Evolutionary conservation across 176 grass and related monocot genomes (phyloP).

Genomic region (Poa annua): DNA sequence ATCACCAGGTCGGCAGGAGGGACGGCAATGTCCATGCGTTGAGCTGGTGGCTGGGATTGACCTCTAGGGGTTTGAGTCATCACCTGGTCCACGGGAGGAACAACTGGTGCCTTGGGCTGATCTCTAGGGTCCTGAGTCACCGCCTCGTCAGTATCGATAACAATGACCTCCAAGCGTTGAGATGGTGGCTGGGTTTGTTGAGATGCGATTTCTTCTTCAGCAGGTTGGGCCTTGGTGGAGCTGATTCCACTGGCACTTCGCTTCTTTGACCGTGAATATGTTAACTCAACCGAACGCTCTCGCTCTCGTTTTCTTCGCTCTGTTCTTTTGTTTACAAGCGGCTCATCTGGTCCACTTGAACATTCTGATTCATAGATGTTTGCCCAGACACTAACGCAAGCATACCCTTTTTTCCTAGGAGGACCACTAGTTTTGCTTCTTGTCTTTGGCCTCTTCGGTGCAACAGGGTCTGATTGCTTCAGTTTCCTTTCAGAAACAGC

Average conservation of each 20-base stretch:
- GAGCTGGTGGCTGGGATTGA: slow-evolving; percentile 14
- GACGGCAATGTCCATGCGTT: neutral
- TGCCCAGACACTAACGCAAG: slow-evolving; percentile 54
- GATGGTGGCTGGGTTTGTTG: neutral
- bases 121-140: neutral
- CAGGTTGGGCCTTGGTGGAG: slow-evolving; percentile 12
- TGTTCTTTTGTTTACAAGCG: slow-evolving; percentile 75
- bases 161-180: neutral
- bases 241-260: neutral
- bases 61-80: neutral
- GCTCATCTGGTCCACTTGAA: slow-evolving; percentile 57
- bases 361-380: slow-evolving; percentile 65
- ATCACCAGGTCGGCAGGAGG: neutral
- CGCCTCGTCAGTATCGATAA: neutral
- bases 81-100: neutral
- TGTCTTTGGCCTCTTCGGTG: slow-evolving; percentile 4
- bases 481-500: neutral
- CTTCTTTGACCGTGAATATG: slow-evolving; percentile 43
- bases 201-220: neutral
- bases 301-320: slow-evolving; percentile 54
- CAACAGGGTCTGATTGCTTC: slow-evolving; percentile 9
- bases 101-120: neutral
- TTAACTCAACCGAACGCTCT: slow-evolving; percentile 22
- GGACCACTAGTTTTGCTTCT: slow-evolving; percentile 23
- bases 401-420: slow-evolving; percentile 39